A percentile compares a stretch with the other conserved stretches of the same genome.
phyloP scores from a whole-genome alignment of 2,329 filamentous ascomycete genomes.

The Fusarium graminum region DNA sequence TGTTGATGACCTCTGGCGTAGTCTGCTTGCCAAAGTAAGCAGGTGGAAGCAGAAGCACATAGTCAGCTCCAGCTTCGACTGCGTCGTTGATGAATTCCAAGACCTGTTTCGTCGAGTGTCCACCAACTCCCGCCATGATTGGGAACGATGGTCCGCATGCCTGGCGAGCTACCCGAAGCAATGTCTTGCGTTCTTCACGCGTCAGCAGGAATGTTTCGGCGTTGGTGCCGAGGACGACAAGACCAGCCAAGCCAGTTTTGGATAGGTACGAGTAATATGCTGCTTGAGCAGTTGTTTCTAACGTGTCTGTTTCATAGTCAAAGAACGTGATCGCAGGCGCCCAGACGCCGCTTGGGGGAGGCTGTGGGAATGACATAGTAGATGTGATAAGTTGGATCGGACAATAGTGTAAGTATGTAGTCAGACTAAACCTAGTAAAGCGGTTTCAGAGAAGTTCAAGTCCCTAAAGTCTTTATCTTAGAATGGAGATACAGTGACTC shows the following conservation, averaged over 20 bases:
- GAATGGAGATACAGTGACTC: background rate
- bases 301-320: constrained; percentile 61
- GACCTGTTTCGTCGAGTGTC: constrained; percentile 73
- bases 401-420: background rate
- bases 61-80: constrained; percentile 70
- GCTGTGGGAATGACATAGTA: constrained; percentile 35
- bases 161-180: constrained; percentile 74
- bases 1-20: constrained; percentile 67
- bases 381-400: background rate
- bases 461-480: constrained; percentile 37
- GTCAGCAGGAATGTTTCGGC: constrained; percentile 69
- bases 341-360: constrained; percentile 60
- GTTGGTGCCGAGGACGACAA: constrained; percentile 68
- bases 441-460: constrained; percentile 3
- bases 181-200: constrained; percentile 67
- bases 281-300: constrained; percentile 62
- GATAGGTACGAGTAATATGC: constrained; percentile 67
- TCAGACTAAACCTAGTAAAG: background rate
- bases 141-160: constrained; percentile 88
- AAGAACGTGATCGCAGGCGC: constrained; percentile 68
- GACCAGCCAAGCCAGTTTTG: constrained; percentile 62
- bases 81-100: constrained; percentile 73
- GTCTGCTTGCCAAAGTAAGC: constrained; percentile 75
- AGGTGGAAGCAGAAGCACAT: constrained; percentile 70
- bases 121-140: constrained; percentile 78